Base-by-base conservation (phyloP, 1,284 basidiomycete species). In the Tilletia indica region DNA sequence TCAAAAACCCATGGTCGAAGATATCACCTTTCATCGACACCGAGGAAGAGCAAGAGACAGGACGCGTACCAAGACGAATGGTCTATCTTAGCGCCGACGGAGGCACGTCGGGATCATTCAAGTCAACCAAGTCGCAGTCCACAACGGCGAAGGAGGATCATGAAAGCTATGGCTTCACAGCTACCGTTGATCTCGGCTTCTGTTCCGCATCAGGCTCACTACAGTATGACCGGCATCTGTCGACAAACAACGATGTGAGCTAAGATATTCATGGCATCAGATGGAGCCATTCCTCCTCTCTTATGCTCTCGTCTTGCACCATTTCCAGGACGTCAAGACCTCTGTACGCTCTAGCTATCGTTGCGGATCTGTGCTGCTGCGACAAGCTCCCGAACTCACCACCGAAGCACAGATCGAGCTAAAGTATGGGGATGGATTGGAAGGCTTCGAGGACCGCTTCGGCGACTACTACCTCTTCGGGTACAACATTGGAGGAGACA, bases 241-340 rank as follows among this genome's bases (percentile, higher is more conserved):
- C 67, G 2, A 48, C 2, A 8, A 68, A 68, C 67, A 54, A 68
- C 19, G 67, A 68, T 68, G 67, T 68, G 67, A 68, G 67, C n/a
- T n/a, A n/a, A n/a, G n/a, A n/a, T 51, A 31, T 4, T 58, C 25
- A 31, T 31, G 21, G 6, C 19, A 54, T 54, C 25, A 19, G 6
- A 54, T 19, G 6, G 51, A n/a, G n/a, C n/a, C n/a, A n/a, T n/a
- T n/a, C n/a, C n/a, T n/a, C n/a, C n/a, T 54, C 4, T 19, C 51
- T 54, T 4, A 54, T 54, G 6, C 25, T 19, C 4, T 9, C 4
- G 51, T 19, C n/a, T 25, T 19, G 6, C 25, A 25, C 16, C 19
- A 54, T 48, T 48, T 48, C 9, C 49, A 68, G 67, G 49, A 68
- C 67, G 51, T 68, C 67, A 68, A 68, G 45, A 68, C 67, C 21